Base-by-base conservation (phyloP, 2,329 filamentous ascomycete species). In the Diaporthe caulivora region DNA sequence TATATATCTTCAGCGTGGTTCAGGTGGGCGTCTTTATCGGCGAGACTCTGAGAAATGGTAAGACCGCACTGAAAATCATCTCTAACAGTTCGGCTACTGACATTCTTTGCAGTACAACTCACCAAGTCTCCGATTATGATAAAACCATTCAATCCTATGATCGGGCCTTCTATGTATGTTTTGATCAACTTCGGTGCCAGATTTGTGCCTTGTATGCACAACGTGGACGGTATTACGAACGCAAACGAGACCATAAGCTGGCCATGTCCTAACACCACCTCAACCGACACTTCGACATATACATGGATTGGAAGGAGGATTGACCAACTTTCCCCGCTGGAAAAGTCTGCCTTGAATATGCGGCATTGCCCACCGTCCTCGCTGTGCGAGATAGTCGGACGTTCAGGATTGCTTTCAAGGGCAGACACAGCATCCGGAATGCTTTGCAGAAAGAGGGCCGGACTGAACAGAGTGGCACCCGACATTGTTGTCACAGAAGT, bases 121-220 rank as follows among this genome's bases (percentile, higher is more conserved):
- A 88, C 93, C 77, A 85, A 95, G 40, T 92, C 93, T 31, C 89
- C 93, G 26, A 94, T 95, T 80, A 89, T 92, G 85, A 95, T 92
- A 69, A 90, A 96, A 72, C 97, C 88, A 18, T 97, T 99, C 86
- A 99, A 98, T 84, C 93, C 94, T 73, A 98, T 99, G 95, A 98
- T 99, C 80, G 97, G 97, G 0, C 97, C 97, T 1, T 98, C 95
- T 7, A 90, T 92, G 1, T 94, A 95, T 78, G 91, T 98, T 31
- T 90, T 97, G 78, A 98, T 98, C 86, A 97, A 97, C 83, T 98
- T 99, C 94, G 97, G 97, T 73, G 94, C 95, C 53, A 92, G 97
- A 75, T 99, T 94, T 81, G 91, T 93, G 3, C 94, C 95, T 9
- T 99, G 97, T 83, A 99, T 99, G 97, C 95, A 96, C 85, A 95